Evolutionary conservation across 2,329 filamentous ascomycete species (phyloP).

Genomic region (Pyrenophora tritici-repentis): DNA sequence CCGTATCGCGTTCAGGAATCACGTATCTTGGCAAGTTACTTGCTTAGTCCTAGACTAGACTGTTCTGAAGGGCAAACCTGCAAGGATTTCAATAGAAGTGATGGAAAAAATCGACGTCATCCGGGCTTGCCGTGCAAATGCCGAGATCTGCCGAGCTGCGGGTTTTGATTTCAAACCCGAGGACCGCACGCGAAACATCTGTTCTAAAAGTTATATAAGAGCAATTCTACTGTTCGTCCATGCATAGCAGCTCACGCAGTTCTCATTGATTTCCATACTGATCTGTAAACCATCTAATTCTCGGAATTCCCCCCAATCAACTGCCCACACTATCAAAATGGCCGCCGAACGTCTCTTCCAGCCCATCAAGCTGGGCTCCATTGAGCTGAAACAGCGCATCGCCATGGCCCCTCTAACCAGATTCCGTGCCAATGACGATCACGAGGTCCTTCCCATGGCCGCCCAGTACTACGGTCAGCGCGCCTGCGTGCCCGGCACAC

Average conservation of each 20-base stretch:
- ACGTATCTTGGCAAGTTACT: neutral
- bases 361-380: conserved; percentile 42
- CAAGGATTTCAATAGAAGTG: conserved; percentile 1
- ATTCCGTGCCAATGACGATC: conserved; percentile 53
- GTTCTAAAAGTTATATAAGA: too few relatives aligned
- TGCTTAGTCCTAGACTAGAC: neutral
- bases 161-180: conserved; percentile 16
- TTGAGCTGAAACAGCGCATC: conserved; percentile 42
- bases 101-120: conserved; percentile 13
- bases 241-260: too few relatives aligned
- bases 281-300: neutral
- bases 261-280: too few relatives aligned
- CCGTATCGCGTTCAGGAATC: neutral
- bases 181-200: too few relatives aligned
- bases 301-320: neutral
- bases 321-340: conserved; percentile 21
- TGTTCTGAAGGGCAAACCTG: neutral
- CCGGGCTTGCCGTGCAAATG: conserved; percentile 1
- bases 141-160: conserved; percentile 24
- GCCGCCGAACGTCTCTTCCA: conserved; percentile 40
- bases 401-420: conserved; percentile 47
- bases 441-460: conserved; percentile 52
- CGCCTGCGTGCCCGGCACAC: conserved; percentile 57
- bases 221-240: too few relatives aligned
- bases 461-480: conserved; percentile 62